These are phyloP conservation scores for Quercus ilex DNA, from an alignment of 306 rosid species.

Conservation along the genomic window DNA sequence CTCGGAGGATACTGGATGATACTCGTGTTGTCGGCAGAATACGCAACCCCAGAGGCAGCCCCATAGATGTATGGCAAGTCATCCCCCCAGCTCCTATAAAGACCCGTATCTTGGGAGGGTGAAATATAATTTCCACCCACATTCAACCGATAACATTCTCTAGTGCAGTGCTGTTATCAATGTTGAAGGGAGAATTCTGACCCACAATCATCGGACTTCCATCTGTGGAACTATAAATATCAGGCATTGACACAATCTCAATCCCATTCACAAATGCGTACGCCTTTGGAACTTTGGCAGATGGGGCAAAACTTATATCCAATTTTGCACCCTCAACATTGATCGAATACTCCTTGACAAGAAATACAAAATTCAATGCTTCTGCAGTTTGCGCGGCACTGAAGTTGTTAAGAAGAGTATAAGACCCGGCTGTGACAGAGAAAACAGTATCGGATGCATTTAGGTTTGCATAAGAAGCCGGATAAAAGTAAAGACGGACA, in stretches of 20 bases:
- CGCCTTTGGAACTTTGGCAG: too few relatives aligned
- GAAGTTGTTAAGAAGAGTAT: constrained; percentile 65
- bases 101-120: constrained; percentile 68
- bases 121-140: constrained; percentile 89
- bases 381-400: constrained; percentile 56
- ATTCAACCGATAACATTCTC: constrained; percentile 75
- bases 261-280: too few relatives aligned
- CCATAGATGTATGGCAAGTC: constrained; percentile 55
- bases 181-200: neutral
- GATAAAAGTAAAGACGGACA: constrained; percentile 67
- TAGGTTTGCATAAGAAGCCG: constrained; percentile 45
- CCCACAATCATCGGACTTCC: too few relatives aligned
- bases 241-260: too few relatives aligned
- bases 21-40: neutral
- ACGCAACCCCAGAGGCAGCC: constrained; percentile 60
- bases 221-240: too few relatives aligned
- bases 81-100: constrained; percentile 77
- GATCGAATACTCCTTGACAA: too few relatives aligned
- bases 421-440: constrained; percentile 48
- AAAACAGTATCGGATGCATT: constrained; percentile 56
- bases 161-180: constrained; percentile 68
- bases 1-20: constrained; percentile 21
- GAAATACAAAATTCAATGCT: neutral
- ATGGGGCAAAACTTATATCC: too few relatives aligned
- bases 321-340: too few relatives aligned